Conservation (phyloP, 345 rosid genomes). For the Lumnitzera littorea region DNA sequence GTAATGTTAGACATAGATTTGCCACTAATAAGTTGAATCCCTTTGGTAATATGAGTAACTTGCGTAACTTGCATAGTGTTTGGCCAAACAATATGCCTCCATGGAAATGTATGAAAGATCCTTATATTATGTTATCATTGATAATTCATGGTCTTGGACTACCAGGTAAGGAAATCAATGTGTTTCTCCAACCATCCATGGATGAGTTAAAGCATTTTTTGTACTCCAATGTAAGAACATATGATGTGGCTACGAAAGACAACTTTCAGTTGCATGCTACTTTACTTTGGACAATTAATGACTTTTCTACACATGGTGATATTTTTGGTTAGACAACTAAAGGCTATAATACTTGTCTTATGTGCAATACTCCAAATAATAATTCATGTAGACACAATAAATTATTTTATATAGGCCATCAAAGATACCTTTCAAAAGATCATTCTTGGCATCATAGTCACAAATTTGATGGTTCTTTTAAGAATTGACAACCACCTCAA, state of each 20-base stretch:
- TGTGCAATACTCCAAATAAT: not conserved
- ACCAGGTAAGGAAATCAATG: slow-evolving; percentile 4
- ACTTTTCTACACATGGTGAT: not conserved
- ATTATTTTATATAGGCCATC: not conserved
- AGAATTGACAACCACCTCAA: not conserved
- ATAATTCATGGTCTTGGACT: not conserved
- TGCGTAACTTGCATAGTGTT: not conserved
- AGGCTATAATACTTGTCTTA: not conserved
- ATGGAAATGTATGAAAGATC: slow-evolving; percentile 6
- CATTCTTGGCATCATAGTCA: not conserved
- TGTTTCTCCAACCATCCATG: not conserved
- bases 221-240: not conserved
- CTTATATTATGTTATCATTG: not conserved
- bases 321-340: not conserved
- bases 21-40: slow-evolving; percentile 7
- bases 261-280: not conserved
- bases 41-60: not conserved
- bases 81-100: slow-evolving; percentile 5
- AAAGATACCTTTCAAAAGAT: not conserved
- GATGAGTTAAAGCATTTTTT: not conserved
- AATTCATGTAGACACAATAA: not conserved
- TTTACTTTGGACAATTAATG: slow-evolving; percentile 1
- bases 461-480: not conserved
- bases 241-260: not conserved
- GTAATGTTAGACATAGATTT: slow-evolving; percentile 4